These are phyloP conservation scores for Lophiostoma macrostomum DNA, from an alignment of 495 filamentous ascomycete genomes.

Conservation along the genomic window DNA sequence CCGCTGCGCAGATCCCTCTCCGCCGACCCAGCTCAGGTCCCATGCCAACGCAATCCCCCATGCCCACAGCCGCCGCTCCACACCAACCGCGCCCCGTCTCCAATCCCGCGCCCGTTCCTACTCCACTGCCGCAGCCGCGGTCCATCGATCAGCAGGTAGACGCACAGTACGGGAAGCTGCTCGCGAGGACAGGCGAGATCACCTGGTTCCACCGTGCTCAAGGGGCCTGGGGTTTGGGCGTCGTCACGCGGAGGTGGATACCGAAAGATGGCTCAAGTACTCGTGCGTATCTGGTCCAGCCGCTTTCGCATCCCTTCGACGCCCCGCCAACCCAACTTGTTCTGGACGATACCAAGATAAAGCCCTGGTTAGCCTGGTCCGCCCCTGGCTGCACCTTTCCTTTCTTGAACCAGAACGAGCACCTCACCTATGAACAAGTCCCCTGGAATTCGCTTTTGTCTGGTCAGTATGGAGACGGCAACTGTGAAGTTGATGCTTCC, in stretches of 20 bases:
- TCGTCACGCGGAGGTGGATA: slow-evolving; percentile 44
- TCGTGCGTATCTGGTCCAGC: slow-evolving; percentile 49
- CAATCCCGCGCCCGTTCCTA: slow-evolving; percentile 33
- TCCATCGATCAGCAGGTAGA: slow-evolving; percentile 48
- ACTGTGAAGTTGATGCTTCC: slow-evolving; percentile 57
- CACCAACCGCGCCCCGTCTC: slow-evolving; percentile 8
- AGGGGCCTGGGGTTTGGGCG: slow-evolving; percentile 56
- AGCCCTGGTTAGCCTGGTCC: slow-evolving; percentile 65
- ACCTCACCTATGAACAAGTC: slow-evolving; percentile 47
- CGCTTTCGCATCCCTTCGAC: slow-evolving; percentile 50
- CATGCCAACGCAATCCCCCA: neutral
- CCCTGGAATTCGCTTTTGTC: slow-evolving; percentile 50
- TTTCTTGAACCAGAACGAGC: slow-evolving; percentile 35
- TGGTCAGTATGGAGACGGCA: slow-evolving; percentile 45
- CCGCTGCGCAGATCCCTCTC: slow-evolving; percentile 8
- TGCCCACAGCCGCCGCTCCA: slow-evolving; percentile 2
- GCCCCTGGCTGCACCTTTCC: slow-evolving; percentile 45
- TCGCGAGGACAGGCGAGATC: slow-evolving; percentile 58
- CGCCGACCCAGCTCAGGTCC: slow-evolving; percentile 4
- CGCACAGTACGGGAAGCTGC: slow-evolving; percentile 45
- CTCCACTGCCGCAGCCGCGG: slow-evolving; percentile 41
- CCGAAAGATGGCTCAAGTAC: slow-evolving; percentile 32
- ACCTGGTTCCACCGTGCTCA: slow-evolving; percentile 48
- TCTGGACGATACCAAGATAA: slow-evolving; percentile 41
- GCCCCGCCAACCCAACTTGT: slow-evolving; percentile 42